Evolutionary conservation across 1,139 yeast genomes (phyloP).

Genomic region (Saccharomycopsis hybrid): DNA sequence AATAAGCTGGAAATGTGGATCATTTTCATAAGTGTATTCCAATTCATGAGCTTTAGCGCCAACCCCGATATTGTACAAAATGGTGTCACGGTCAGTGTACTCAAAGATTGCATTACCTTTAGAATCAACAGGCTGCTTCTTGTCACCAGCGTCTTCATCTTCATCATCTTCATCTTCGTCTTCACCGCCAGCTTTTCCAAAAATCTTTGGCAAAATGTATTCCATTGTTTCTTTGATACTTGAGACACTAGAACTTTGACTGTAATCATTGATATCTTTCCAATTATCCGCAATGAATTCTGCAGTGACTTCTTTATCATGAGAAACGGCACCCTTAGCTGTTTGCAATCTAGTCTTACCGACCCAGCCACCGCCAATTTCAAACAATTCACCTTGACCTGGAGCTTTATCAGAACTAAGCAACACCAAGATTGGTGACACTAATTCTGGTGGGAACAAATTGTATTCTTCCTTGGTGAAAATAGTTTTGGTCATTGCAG

Average conservation of each 20-base stretch:
- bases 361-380: slow-evolving; percentile 89
- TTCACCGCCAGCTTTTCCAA: slow-evolving; percentile 42
- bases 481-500: slow-evolving; percentile 90
- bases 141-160: slow-evolving; percentile 32
- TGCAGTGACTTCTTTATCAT: slow-evolving; percentile 47
- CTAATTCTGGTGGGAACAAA: slow-evolving; percentile 81
- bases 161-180: slow-evolving; percentile 48
- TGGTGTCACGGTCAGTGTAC: slow-evolving; percentile 65
- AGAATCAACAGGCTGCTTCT: slow-evolving; percentile 31
- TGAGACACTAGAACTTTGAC: slow-evolving; percentile 32
- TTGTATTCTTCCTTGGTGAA: slow-evolving; percentile 70
- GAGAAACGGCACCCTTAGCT: slow-evolving; percentile 73
- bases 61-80: slow-evolving; percentile 81
- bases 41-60: slow-evolving; percentile 81
- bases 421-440: slow-evolving; percentile 82
- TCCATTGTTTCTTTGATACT: slow-evolving; percentile 65
- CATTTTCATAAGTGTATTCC: slow-evolving; percentile 74
- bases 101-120: slow-evolving; percentile 32
- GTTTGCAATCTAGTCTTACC: slow-evolving; percentile 96
- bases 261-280: slow-evolving; percentile 60
- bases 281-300: slow-evolving; percentile 70
- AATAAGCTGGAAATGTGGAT: slow-evolving; percentile 74
- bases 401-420: slow-evolving; percentile 72
- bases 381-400: slow-evolving; percentile 59
- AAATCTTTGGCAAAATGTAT: slow-evolving; percentile 45